Evolutionary conservation across 352 stramenopile species (phyloP), one percentile per base, ranked within the genome.

Genomic region (Phytophthora citricola): DNA sequence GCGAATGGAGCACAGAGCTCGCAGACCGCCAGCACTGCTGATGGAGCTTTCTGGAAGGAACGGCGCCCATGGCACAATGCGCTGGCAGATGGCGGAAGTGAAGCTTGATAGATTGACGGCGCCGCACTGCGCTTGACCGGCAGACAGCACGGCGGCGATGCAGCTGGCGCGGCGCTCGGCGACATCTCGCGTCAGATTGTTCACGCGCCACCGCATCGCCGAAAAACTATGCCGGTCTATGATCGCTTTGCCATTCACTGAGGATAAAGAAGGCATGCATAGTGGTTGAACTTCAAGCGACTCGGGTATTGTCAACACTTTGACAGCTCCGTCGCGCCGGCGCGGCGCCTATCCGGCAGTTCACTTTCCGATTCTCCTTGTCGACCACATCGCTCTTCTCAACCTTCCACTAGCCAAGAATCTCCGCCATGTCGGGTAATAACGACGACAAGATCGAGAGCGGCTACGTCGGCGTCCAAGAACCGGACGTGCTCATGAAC

Each of bases 391-490:
- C 15, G 44, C 46, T 22, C 26, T 29, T 50, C 27, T 45, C 52
- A 50, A 52, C 34, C 1, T 14, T 27, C 24, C 1, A 36, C 27
- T 40, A 48, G 31, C 60, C 56, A 50, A 66, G 36, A 39, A 22
- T 27, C 41, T 15, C 12, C 22, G 40, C 17, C 7, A 75, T 75
- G 66, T 52, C 55, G 36, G 47, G 49, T 15, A 75, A 36, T 4
- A 36, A 71, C 61, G 60, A 70, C 27, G 66, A 75, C 52, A 78
- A 78, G 39, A 67, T 75, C 46, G 70, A 78, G 56, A 78, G 49
- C 60, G 71, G 58, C 47, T 78, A 75, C 63, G 39, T 73, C 29
- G 71, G 58, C 20, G 66, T 78, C 26, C 71, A 78, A 62, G 65
- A 72, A 26, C 27, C 56, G 10, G 70, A 75, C 34, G 49, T 69